Evolutionary conservation across 495 filamentous ascomycete genomes (phyloP).

Genomic region (Hypomontagnella submonticulosa): DNA sequence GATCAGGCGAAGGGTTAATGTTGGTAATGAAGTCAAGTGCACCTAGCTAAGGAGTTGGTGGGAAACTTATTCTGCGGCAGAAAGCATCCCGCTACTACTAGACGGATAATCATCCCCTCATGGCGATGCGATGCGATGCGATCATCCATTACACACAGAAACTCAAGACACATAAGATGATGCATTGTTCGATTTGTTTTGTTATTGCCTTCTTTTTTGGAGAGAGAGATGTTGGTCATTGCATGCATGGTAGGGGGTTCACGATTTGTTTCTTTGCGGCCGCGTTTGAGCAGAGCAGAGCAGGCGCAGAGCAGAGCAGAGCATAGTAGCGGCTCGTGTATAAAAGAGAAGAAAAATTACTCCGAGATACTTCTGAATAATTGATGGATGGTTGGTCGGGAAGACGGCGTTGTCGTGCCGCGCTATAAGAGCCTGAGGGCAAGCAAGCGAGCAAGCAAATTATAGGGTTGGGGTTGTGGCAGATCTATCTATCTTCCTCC

Average conservation of each 20-base stretch:
- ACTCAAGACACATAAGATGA: too few relatives aligned
- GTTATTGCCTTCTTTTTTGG: neutral
- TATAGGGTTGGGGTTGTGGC: slow-evolving; percentile 1
- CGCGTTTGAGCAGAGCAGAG: slow-evolving; percentile 15
- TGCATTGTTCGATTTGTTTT: too few relatives aligned
- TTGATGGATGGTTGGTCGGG: slow-evolving; percentile 1
- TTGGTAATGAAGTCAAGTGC: slow-evolving; percentile 16
- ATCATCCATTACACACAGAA: too few relatives aligned
- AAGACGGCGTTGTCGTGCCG: slow-evolving; percentile 1
- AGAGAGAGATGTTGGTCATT: slow-evolving; percentile 10
- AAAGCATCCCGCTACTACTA: slow-evolving; percentile 17
- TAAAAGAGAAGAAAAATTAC: slow-evolving; percentile 27
- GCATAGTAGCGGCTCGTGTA: slow-evolving; percentile 27
- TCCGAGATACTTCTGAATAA: slow-evolving; percentile 30
- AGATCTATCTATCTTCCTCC: slow-evolving; percentile 11
- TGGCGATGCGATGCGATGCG: slow-evolving; percentile 21
- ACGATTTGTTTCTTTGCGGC: slow-evolving; percentile 19
- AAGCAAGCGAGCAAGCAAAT: too few relatives aligned
- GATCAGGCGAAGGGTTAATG: slow-evolving; percentile 4
- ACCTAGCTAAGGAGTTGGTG: slow-evolving; percentile 33
- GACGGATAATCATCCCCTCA: slow-evolving; percentile 15
- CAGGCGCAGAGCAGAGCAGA: neutral
- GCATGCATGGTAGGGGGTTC: slow-evolving; percentile 22
- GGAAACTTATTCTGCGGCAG: slow-evolving; percentile 27
- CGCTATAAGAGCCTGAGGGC: too few relatives aligned